phyloP scores from a whole-genome alignment of 495 filamentous ascomycete genomes.

The Parathielavia hyrcaniae region DNA sequence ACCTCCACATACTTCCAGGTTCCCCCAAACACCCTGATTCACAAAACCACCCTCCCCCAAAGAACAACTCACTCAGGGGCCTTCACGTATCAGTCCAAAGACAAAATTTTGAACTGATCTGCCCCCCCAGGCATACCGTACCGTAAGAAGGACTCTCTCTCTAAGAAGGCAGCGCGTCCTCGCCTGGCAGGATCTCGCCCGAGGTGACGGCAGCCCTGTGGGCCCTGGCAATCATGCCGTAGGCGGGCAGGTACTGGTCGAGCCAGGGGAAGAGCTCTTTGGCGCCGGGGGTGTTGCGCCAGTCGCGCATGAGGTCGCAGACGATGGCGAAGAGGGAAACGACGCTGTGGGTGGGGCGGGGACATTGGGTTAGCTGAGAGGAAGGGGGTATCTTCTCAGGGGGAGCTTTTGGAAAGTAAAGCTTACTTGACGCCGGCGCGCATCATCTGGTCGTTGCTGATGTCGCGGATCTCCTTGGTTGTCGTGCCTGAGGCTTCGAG shows the following conservation, averaged over 20 bases:
- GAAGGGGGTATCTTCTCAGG: too few relatives aligned
- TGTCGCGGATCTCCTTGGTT: conserved; percentile 43
- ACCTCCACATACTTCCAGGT: background rate
- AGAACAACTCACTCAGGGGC: background rate
- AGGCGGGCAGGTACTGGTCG: conserved; percentile 50
- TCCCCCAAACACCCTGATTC: too few relatives aligned
- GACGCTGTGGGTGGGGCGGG: too few relatives aligned
- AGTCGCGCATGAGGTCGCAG: conserved; percentile 72
- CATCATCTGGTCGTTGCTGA: conserved; percentile 61
- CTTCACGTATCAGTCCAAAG: too few relatives aligned
- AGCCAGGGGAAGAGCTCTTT: conserved; percentile 57
- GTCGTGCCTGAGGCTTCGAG: conserved; percentile 62
- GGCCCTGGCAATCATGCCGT: conserved; percentile 42
- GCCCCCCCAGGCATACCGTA: background rate
- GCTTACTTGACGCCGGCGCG: conserved; percentile 54
- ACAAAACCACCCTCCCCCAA: background rate
- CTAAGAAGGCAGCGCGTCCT: conserved; percentile 33
- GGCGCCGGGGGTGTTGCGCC: conserved; percentile 63
- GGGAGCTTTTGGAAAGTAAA: too few relatives aligned
- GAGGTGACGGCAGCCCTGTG: conserved; percentile 41
- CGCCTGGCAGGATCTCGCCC: conserved; percentile 42
- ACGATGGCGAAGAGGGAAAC: conserved; percentile 62
- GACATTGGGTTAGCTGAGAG: too few relatives aligned
- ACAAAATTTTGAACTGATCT: too few relatives aligned
- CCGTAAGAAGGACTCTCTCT: too few relatives aligned